phyloP scores from a whole-genome alignment of 1,284 basidiomycete species.

The Mycosarcoma maydis region DNA sequence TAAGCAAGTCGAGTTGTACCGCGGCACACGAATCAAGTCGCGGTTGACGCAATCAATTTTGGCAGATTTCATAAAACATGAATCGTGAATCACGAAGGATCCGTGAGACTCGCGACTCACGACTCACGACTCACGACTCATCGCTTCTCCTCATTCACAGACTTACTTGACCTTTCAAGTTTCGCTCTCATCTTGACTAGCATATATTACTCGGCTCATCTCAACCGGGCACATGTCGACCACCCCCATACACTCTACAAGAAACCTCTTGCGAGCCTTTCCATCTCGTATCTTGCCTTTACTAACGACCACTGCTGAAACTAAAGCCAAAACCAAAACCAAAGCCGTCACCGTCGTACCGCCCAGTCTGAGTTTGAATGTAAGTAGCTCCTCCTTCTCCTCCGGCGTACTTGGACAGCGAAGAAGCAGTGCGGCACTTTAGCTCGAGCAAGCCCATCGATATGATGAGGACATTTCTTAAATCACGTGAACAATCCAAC shows the following conservation, averaged over 20 bases:
- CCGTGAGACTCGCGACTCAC: too few relatives aligned
- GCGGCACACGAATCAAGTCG: too few relatives aligned
- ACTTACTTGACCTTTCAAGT: too few relatives aligned
- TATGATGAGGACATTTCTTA: conserved; percentile 52
- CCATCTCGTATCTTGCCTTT: neutral
- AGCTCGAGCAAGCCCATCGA: neutral
- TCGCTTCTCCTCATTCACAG: too few relatives aligned
- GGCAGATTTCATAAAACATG: too few relatives aligned
- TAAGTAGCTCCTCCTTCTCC: conserved; percentile 1
- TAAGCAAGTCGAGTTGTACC: too few relatives aligned
- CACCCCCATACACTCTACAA: neutral
- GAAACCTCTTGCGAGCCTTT: conserved; percentile 1
- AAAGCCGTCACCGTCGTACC: neutral
- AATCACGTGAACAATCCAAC: conserved; percentile 59
- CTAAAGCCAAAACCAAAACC: too few relatives aligned
- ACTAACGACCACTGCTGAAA: too few relatives aligned
- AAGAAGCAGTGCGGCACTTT: neutral
- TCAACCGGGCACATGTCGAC: conserved; percentile 6
- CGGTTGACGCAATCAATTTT: too few relatives aligned
- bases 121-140: too few relatives aligned
- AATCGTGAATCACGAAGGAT: too few relatives aligned
- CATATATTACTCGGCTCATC: conserved; percentile 4
- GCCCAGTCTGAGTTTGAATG: neutral
- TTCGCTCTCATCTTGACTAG: neutral
- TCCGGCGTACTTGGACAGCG: neutral